phyloP scores from a whole-genome alignment of 2,329 filamentous ascomycete genomes.

The Calonectria pauciramosa region DNA sequence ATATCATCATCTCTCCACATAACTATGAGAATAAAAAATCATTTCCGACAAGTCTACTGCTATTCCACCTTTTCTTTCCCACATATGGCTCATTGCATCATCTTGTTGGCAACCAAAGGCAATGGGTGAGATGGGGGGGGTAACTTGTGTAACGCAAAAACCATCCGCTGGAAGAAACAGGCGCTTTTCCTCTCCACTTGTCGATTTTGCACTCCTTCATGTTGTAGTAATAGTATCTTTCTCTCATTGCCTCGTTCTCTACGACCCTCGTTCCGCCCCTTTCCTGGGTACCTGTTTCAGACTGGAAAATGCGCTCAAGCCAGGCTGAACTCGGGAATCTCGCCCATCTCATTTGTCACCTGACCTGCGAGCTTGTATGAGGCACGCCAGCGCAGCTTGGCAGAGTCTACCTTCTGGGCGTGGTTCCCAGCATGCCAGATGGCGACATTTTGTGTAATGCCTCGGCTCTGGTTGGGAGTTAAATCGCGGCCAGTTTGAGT shows the following conservation, averaged over 20 bases:
- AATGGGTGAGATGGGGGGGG: not conserved
- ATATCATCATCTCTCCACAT: conserved; percentile 11
- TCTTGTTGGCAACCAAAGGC: not conserved
- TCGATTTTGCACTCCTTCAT: conserved; percentile 3
- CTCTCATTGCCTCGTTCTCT: conserved; percentile 15
- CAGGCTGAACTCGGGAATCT: conserved; percentile 84
- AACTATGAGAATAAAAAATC: conserved; percentile 1
- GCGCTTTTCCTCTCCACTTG: conserved; percentile 23
- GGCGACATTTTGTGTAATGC: conserved; percentile 85
- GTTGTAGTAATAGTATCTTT: not conserved
- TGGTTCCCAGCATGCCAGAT: conserved; percentile 80
- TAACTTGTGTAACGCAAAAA: conserved; percentile 5
- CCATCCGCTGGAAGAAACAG: conserved; percentile 21
- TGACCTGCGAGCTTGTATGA: conserved; percentile 80
- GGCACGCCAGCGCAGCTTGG: conserved; percentile 92
- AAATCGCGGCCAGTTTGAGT: conserved; percentile 88
- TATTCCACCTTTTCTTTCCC: conserved; percentile 8
- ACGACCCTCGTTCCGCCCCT: not conserved
- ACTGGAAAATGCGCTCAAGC: conserved; percentile 58
- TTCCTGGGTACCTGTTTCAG: not conserved
- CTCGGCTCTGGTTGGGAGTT: conserved; percentile 77
- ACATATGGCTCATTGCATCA: conserved; percentile 6
- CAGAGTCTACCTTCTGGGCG: conserved; percentile 77
- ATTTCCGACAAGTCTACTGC: conserved; percentile 19
- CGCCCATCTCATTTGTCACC: conserved; percentile 83